Evolutionary conservation across 345 rosid species (phyloP), one percentile per base, ranked within the genome.

Genomic region (Litchi chinensis): DNA sequence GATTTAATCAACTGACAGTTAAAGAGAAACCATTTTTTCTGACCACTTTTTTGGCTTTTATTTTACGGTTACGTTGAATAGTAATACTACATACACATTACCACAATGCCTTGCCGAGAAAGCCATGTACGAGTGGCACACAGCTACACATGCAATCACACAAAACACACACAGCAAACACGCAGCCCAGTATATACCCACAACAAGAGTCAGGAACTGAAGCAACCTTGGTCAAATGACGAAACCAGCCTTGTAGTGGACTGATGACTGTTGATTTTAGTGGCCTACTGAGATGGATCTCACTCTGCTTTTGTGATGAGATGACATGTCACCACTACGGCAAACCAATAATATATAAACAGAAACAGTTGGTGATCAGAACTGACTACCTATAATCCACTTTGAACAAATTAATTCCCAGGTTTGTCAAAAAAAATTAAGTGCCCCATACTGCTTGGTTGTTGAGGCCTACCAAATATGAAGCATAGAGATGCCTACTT

Each of bases 201-300:
- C 28, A 64, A 18, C 43, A 8, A 28, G 4, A 6, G 7, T 59
- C 4, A 13, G 24, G 9, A 21, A 70, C 16, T 54, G 18, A 48
- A 22, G 7, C 44, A 41, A 41, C 9, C 37, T 32, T 32, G 37
- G 37, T 32, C 37, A 32, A 1, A 32, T 32, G 37, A 41, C 44
- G 9, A 41, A 41, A 41, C 44, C 9, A 41, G 7, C 44, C 18
- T 50, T 13, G 56, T 50, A 16, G 64, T 50, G 57, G 60, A 5
- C 62, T 24, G 52, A 71, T 15, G 44, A 26, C 37, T 62, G 56
- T 50, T 24, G 5, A 32, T 26, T 13, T 60, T 32, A 70, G 81
- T 78, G 81, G 40, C 48, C 68, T 71, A n/a, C 5, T 77, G 80
- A 78, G 75, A 78, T 28, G 80, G 76, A 78, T 18, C 62, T 78